Percentiles rank a stretch among this genome's conserved stretches.
Conservation (phyloP, 2,329 filamentous ascomycete genomes). For the Sporothrix brasiliensis region DNA sequence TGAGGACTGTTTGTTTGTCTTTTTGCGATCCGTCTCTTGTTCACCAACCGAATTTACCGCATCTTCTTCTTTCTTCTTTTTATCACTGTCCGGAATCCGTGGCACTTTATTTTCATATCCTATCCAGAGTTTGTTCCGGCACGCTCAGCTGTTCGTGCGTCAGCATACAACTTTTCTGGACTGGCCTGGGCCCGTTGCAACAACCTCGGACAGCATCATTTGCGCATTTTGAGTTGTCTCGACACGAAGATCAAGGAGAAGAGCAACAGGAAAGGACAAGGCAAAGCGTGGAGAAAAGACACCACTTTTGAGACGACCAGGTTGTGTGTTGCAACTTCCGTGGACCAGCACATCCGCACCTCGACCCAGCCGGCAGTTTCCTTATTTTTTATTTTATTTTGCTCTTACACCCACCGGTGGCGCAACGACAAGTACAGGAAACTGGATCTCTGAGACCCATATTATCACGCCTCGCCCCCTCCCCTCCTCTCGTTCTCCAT, state of each 20-base stretch:
- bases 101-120: neutral
- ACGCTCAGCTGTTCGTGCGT: neutral
- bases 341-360: neutral
- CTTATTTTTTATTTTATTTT: neutral
- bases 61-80: neutral
- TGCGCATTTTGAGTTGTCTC: constrained; percentile 6
- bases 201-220: constrained; percentile 5
- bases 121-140: neutral
- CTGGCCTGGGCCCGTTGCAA: neutral
- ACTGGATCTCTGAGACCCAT: constrained; percentile 24
- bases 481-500: neutral
- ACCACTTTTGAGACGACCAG: constrained; percentile 19
- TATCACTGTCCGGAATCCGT: neutral
- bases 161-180: neutral
- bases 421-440: constrained; percentile 16
- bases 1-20: neutral
- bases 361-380: neutral
- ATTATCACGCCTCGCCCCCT: constrained; percentile 27
- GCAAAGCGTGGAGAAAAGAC: constrained; percentile 9
- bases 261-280: neutral
- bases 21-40: neutral
- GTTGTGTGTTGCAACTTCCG: constrained; percentile 10
- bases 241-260: constrained; percentile 18
- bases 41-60: neutral
- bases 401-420: constrained; percentile 23